Base-by-base conservation (phyloP, 2,329 filamentous ascomycete genomes). In the Dryadomyces quercivorus region DNA sequence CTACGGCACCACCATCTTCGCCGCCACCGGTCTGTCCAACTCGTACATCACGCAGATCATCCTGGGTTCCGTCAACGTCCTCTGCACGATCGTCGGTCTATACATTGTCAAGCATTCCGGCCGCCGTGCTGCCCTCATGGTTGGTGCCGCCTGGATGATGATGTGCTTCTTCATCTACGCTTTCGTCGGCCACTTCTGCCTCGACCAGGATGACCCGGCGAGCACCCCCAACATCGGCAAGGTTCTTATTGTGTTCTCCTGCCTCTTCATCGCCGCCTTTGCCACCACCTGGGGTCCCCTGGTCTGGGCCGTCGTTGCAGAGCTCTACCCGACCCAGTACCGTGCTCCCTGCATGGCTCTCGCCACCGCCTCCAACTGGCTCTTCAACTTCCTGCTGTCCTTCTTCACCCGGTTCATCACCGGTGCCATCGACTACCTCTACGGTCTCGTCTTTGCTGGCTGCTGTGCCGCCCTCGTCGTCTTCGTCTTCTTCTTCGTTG, bases 261-360 rank as follows among this genome's bases (percentile, higher is more conserved):
- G 82, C 68, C 74, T 86, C 60, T 86, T 82, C 68, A 87, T 88
- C 65, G 85, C 85, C 72, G 86, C 85, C 74, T 88, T 87, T 61
- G 84, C 84, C 47, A 76, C 76, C 3, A 84, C 82, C 1, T 88
- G 84, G 84, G 83, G 83, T 0, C 75, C 75, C 1, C 63, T 72
- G 2, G 66, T 52, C 22, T 75, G 75, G 75, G 73, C 77, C 26
- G 75, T 81, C 16, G 79, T 74, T 1, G 77, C 78, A 52, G 81
- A 84, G 64, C 80, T 84, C 59, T 84, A 75, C 66, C 80, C 80
- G 2, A 72, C 84, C 47, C 80, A 78, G 68, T 72, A 74, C 50
- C 79, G 84, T 50, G 83, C 83, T 16, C 78, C 77, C 62, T 77
- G 75, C 5, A 77, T 88, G 61, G 80, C 78, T 44, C 77, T 87